phyloP scores from a whole-genome alignment of 805 yeast species.

The Gaillardinia entomophila region DNA sequence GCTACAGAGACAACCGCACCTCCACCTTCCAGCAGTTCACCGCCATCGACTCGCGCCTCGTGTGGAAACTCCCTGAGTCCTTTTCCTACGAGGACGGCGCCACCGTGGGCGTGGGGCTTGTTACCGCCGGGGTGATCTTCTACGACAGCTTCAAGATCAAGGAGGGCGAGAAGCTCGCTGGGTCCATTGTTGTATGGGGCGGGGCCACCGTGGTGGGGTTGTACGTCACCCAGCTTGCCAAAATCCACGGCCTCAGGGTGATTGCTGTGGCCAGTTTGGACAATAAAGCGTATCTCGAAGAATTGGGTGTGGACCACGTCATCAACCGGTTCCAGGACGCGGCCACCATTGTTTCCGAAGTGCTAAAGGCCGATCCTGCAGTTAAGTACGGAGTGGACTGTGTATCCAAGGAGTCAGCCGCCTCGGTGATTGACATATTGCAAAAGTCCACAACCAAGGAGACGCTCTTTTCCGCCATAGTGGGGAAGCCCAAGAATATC shows the following conservation, averaged over 20 bases:
- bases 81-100: slow-evolving; percentile 35
- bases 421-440: slow-evolving; percentile 20
- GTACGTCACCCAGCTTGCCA: slow-evolving; percentile 38
- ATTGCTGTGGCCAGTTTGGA: slow-evolving; percentile 19
- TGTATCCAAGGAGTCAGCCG: slow-evolving; percentile 36
- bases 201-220: slow-evolving; percentile 44
- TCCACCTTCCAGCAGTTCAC: slow-evolving; percentile 44
- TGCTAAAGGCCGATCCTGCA: slow-evolving; percentile 14
- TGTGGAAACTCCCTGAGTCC: slow-evolving; percentile 37
- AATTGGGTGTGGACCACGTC: slow-evolving; percentile 24
- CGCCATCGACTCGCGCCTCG: slow-evolving; percentile 38
- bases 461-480: slow-evolving; percentile 33
- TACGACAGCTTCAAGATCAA: slow-evolving; percentile 13
- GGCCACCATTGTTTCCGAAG: slow-evolving; percentile 8
- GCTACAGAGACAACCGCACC: slow-evolving; percentile 41
- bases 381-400: slow-evolving; percentile 38
- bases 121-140: slow-evolving; percentile 32
- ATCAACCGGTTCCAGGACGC: slow-evolving; percentile 26
- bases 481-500: slow-evolving; percentile 22
- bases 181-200: slow-evolving; percentile 39
- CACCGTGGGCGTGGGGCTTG: slow-evolving; percentile 43
- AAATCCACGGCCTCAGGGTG: slow-evolving; percentile 31
- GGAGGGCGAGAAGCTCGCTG: slow-evolving; percentile 2
- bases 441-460: slow-evolving; percentile 9
- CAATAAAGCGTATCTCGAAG: slow-evolving; percentile 13